Evolutionary conservation across 2,329 filamentous ascomycete genomes (phyloP).

Genomic region (Penicillium sp.): DNA sequence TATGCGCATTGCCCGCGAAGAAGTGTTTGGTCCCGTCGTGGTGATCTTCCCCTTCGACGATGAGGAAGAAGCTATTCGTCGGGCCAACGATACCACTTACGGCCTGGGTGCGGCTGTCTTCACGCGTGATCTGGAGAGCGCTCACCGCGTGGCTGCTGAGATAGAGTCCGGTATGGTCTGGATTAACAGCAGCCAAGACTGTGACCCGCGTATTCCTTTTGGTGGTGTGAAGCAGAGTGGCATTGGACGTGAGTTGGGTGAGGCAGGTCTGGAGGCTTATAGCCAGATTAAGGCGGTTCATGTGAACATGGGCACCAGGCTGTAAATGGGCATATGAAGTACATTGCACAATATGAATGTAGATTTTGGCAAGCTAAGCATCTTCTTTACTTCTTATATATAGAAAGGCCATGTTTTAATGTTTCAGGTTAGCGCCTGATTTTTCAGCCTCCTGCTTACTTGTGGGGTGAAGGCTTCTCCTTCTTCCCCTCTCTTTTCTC

Average conservation of each 20-base stretch:
- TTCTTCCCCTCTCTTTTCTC: no score
- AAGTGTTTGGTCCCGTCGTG: constrained; percentile 40
- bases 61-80: constrained; percentile 33
- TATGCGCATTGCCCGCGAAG: constrained; percentile 35
- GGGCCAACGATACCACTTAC: constrained; percentile 37
- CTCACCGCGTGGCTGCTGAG: constrained; percentile 35
- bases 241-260: constrained; percentile 44
- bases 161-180: constrained; percentile 43
- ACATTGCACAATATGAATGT: background rate
- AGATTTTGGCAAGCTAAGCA: background rate
- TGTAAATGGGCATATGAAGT: constrained; percentile 11
- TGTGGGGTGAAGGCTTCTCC: no score
- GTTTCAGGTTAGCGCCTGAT: no score
- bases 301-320: constrained; percentile 33
- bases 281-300: constrained; percentile 36
- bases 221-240: constrained; percentile 42
- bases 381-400: no score
- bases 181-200: constrained; percentile 40
- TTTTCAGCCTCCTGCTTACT: no score
- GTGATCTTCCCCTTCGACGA: constrained; percentile 34
- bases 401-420: no score
- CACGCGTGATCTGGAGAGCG: constrained; percentile 36
- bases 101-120: constrained; percentile 39
- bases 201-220: constrained; percentile 36
- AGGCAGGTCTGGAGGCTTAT: constrained; percentile 36